A percentile compares a stretch with the other conserved stretches of the same genome.
phyloP scores from a whole-genome alignment of 352 stramenopile species.

The Ophiocytium majus region DNA sequence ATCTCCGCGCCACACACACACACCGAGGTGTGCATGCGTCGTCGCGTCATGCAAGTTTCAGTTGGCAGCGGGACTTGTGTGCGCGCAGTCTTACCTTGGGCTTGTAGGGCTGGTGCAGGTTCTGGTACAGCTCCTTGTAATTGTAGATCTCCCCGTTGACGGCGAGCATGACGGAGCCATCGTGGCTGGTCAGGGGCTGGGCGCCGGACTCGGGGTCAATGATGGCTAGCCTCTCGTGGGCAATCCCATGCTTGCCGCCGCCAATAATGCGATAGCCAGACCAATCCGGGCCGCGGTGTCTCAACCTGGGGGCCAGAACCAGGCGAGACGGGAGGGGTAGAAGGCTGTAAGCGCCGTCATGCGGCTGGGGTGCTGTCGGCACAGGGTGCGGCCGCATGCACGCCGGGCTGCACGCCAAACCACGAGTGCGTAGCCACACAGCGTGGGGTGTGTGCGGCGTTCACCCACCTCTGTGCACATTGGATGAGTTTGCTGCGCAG shows the following conservation, averaged over 20 bases:
- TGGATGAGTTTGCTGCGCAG: slow-evolving; percentile 88
- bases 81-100: slow-evolving; percentile 57
- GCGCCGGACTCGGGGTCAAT: slow-evolving; percentile 94
- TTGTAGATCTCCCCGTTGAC: slow-evolving; percentile 99
- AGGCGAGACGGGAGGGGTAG: background rate
- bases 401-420: too few relatives aligned
- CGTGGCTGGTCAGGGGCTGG: slow-evolving; percentile 68
- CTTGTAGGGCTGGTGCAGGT: slow-evolving; percentile 58
- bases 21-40: too few relatives aligned
- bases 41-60: too few relatives aligned
- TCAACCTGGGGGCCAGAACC: slow-evolving; percentile 64
- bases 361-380: background rate
- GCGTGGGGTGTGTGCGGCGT: too few relatives aligned
- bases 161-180: slow-evolving; percentile 81
- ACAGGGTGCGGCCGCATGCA: too few relatives aligned
- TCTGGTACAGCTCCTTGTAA: slow-evolving; percentile 88
- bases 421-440: too few relatives aligned
- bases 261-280: slow-evolving; percentile 67
- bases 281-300: slow-evolving; percentile 95
- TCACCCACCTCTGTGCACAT: slow-evolving; percentile 79
- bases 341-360: background rate
- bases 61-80: too few relatives aligned
- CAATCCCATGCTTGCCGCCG: slow-evolving; percentile 69
- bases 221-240: slow-evolving; percentile 96
- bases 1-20: too few relatives aligned